Conservation (phyloP, 2,329 filamentous ascomycete genomes). For the Hypoxylon sp. region DNA sequence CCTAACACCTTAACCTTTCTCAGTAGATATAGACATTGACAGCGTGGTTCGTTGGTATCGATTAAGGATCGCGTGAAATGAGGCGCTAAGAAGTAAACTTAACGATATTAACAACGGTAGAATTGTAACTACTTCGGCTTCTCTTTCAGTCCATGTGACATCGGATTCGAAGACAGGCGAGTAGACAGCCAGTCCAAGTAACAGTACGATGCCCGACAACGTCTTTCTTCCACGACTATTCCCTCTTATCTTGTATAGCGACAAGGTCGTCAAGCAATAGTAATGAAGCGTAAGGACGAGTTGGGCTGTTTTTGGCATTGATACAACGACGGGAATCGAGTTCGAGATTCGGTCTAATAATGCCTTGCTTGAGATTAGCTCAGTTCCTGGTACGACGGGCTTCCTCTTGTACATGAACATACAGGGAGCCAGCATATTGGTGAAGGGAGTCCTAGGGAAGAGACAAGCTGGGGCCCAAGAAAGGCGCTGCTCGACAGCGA, state of each 20-base stretch:
- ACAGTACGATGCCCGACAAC: not conserved
- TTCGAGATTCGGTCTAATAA: not conserved
- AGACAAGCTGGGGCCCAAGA: not conserved
- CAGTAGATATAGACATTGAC: not conserved
- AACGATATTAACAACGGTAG: conserved; percentile 1
- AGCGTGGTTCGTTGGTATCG: not conserved
- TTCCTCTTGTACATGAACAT: not conserved
- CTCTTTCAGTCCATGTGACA: not conserved
- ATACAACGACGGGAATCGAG: not conserved
- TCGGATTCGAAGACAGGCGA: not conserved
- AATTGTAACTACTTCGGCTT: not conserved
- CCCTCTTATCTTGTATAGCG: not conserved
- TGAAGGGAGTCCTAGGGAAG: conserved; percentile 1
- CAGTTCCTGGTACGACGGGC: not conserved
- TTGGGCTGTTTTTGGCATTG: not conserved
- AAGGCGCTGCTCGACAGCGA: not conserved
- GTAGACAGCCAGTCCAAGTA: not conserved
- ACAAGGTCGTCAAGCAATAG: conserved; percentile 1
- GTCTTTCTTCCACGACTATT: not conserved
- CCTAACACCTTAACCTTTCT: not conserved
- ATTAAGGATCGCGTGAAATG: not conserved
- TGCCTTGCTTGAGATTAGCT: not conserved
- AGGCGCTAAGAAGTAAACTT: conserved; percentile 1
- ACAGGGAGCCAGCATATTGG: not conserved
- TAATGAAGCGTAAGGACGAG: not conserved